These are phyloP conservation scores for Teunomyces funiuensis DNA, from an alignment of 805 yeast species.

Conservation along the genomic window DNA sequence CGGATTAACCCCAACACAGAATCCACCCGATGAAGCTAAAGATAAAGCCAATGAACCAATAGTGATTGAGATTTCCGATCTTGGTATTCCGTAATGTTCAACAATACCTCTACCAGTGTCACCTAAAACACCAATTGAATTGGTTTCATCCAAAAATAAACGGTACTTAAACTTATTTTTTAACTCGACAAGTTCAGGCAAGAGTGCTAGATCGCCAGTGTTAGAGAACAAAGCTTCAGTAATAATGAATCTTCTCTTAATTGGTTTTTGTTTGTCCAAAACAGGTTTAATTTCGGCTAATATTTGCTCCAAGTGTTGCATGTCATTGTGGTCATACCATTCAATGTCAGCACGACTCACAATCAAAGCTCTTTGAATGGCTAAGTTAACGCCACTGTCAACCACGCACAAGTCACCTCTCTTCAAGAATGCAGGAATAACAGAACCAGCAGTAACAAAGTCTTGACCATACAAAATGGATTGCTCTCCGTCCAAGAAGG, in stretches of 20 bases:
- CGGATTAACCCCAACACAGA: conserved; percentile 79
- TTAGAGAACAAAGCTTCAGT: conserved; percentile 88
- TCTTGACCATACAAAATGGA: conserved; percentile 93
- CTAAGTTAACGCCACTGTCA: conserved; percentile 72
- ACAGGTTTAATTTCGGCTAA: conserved; percentile 60
- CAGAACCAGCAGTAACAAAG: conserved; percentile 80
- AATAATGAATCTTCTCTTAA: conserved; percentile 86
- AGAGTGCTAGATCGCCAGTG: conserved; percentile 75
- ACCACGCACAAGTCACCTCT: conserved; percentile 93
- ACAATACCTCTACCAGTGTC: conserved; percentile 79
- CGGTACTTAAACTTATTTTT: conserved; percentile 83
- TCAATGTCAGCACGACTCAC: conserved; percentile 84
- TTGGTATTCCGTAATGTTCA: conserved; percentile 68
- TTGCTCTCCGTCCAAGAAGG: conserved; percentile 72
- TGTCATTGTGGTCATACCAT: conserved; percentile 85
- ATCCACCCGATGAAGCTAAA: conserved; percentile 87
- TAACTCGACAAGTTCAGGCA: conserved; percentile 66
- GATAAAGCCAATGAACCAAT: conserved; percentile 83
- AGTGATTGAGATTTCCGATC: conserved; percentile 78
- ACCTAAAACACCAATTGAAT: conserved; percentile 86
- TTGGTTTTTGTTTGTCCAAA: conserved; percentile 63
- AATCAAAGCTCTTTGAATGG: conserved; percentile 84
- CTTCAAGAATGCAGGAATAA: conserved; percentile 88
- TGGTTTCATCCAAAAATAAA: conserved; percentile 81
- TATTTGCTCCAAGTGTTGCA: conserved; percentile 73